phyloP scores from a whole-genome alignment of 495 filamentous ascomycete genomes.

The Talaromyces stipitatus region DNA sequence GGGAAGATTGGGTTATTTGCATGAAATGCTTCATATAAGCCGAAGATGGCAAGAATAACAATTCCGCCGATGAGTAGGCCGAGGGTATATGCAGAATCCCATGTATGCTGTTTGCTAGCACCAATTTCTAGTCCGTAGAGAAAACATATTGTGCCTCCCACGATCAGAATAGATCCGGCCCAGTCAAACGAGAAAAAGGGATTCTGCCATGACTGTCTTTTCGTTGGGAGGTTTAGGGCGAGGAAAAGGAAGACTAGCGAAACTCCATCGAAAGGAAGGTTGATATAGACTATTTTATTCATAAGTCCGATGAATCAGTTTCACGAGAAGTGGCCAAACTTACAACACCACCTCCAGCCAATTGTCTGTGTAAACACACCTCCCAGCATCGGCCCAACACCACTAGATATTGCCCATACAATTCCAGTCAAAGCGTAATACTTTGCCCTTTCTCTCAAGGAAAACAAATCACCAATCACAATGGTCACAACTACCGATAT shows the following conservation, averaged over 20 bases:
- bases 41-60: conserved; percentile 29
- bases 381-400: conserved; percentile 69
- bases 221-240: conserved; percentile 58
- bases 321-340: conserved; percentile 34
- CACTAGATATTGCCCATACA: conserved; percentile 70
- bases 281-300: conserved; percentile 7
- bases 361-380: conserved; percentile 61
- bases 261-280: conserved; percentile 52
- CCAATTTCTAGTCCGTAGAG: conserved; percentile 66
- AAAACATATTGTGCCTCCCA: conserved; percentile 61
- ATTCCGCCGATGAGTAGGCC: conserved; percentile 18
- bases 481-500: conserved; percentile 56
- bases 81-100: conserved; percentile 43
- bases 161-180: conserved; percentile 53
- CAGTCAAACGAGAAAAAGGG: conserved; percentile 66
- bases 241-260: conserved; percentile 52
- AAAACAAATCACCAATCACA: conserved; percentile 63
- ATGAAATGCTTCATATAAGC: conserved; percentile 13
- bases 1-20: conserved; percentile 22
- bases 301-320: conserved; percentile 19
- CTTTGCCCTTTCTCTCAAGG: conserved; percentile 51
- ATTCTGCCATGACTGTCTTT: conserved; percentile 47
- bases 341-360: conserved; percentile 16
- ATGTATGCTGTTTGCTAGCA: conserved; percentile 36
- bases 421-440: conserved; percentile 58